Evolutionary conservation across 305 asterid genomes (phyloP), one percentile per base, ranked within the genome.

Genomic region (Fraxinus velutina): DNA sequence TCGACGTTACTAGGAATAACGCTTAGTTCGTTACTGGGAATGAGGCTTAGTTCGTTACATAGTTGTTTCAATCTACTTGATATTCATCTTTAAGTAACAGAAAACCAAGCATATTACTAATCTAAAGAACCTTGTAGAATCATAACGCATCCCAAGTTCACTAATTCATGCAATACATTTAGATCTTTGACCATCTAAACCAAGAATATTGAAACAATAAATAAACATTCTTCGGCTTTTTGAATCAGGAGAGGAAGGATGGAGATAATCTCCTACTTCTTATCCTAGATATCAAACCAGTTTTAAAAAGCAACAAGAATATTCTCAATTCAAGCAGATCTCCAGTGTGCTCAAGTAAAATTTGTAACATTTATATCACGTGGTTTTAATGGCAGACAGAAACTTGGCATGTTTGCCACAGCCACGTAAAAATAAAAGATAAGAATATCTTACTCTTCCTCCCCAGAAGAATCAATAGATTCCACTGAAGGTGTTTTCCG

Each of bases 391-490:
- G 72, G 47, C 76, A 47, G 77, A 78, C 36, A 42, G 66, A 39
- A 75, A 50, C 50, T 52, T 19, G 37, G 19, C 75, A 27, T 24
- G 66, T 32, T 66, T 62, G 83, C 79, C 24, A 50, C 79, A 80
- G 55, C 84, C 80, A 84, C 79, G 17, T 70, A 82, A 74, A 60
- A 55, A 73, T 32, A 78, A 44, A 70, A 72, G 22, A 68, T 83
- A 83, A 73, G 84, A 75, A 44, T 80, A 83, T 80, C 97, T 89
- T 93, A 96, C 99, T 96, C 99, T 92, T 96, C 99, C 82, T 96
- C 99, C 76, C 99, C 97, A 85, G 99, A 96, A 72, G 96, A 92
- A 91, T 91, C 97, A 79, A 94, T 81, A 74, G 98, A 94, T 79
- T 93, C 99, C 36, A 89, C 79, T 79, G 97, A 93, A 79, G 94